Percentiles rank a stretch among this genome's conserved stretches.
phyloP scores from a whole-genome alignment of 2,329 filamentous ascomycete genomes.

The Sclerotinia subarctica region DNA sequence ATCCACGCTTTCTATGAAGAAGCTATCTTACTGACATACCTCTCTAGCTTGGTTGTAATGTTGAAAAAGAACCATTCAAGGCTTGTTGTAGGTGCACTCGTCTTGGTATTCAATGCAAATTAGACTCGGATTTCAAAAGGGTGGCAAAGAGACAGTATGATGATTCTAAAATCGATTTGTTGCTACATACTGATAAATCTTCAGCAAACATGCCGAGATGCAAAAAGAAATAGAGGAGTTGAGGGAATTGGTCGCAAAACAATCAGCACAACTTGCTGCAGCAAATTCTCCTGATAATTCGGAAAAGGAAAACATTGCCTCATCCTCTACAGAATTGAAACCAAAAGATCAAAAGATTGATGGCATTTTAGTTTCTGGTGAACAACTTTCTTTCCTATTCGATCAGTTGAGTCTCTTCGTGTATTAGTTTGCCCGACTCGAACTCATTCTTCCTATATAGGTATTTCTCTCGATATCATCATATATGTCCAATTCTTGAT shows the following conservation, averaged over 20 bases:
- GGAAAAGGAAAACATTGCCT: conserved; percentile 49
- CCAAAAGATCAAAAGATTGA: conserved; percentile 21
- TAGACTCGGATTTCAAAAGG: conserved; percentile 67
- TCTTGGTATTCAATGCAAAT: conserved; percentile 60
- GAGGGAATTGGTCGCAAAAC: conserved; percentile 39
- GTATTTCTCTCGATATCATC: conserved; percentile 63
- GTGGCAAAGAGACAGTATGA: conserved; percentile 50
- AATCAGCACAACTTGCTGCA: conserved; percentile 25
- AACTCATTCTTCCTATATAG: conserved; percentile 38
- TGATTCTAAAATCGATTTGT: too few species aligned
- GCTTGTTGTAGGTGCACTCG: conserved; percentile 61
- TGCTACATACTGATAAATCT: background rate
- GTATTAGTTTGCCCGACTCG: conserved; percentile 33
- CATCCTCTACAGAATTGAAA: conserved; percentile 41
- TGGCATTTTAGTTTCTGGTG: conserved; percentile 21
- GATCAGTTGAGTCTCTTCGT: conserved; percentile 21
- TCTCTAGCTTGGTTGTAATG: conserved; percentile 61
- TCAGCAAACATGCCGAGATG: conserved; percentile 61
- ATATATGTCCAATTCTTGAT: conserved; percentile 62
- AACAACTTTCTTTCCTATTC: conserved; percentile 22
- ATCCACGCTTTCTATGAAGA: conserved; percentile 12
- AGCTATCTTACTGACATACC: background rate
- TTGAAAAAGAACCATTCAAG: conserved; percentile 60
- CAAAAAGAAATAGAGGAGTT: conserved; percentile 54
- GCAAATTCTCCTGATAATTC: conserved; percentile 45